A percentile compares a stretch with the other conserved stretches of the same genome.
Conservation (phyloP, 805 yeast species). For the Trichomonascus vanleenenianus region DNA sequence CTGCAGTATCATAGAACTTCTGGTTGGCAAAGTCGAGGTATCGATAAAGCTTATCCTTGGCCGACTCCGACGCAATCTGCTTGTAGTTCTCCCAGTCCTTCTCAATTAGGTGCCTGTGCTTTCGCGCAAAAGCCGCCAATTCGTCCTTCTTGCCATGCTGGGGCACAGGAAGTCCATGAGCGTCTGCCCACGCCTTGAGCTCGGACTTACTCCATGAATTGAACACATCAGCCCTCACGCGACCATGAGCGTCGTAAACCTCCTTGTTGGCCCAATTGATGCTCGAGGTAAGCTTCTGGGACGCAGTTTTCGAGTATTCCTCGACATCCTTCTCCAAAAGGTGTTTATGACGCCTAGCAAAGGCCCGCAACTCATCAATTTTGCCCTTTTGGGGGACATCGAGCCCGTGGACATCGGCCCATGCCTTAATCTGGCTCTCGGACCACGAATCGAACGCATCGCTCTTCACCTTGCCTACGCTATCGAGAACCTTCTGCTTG, state of each 20-base stretch:
- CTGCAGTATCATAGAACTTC: slow-evolving; percentile 29
- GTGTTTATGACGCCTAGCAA: slow-evolving; percentile 27
- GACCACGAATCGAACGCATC: slow-evolving; percentile 35
- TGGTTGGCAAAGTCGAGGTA: slow-evolving; percentile 27
- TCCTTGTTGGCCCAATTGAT: slow-evolving; percentile 25
- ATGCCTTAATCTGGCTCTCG: slow-evolving; percentile 33
- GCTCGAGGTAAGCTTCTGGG: no score
- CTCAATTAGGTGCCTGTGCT: slow-evolving; percentile 27
- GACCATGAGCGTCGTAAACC: slow-evolving; percentile 31
- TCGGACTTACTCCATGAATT: slow-evolving; percentile 36
- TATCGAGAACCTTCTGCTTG: slow-evolving; percentile 29
- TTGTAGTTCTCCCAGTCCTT: slow-evolving; percentile 14
- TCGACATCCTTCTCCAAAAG: slow-evolving; percentile 21
- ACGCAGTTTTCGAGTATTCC: slow-evolving; percentile 9
- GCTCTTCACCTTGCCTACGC: slow-evolving; percentile 30
- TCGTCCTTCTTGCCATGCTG: slow-evolving; percentile 15
- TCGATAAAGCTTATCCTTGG: slow-evolving; percentile 27
- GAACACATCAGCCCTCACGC: slow-evolving; percentile 29
- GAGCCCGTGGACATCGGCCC: slow-evolving; percentile 35
- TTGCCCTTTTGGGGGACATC: slow-evolving; percentile 15
- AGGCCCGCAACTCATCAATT: slow-evolving; percentile 17
- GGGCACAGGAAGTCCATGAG: slow-evolving; percentile 27
- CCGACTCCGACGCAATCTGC: not conserved
- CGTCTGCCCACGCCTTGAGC: slow-evolving; percentile 36
- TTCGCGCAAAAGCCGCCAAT: slow-evolving; percentile 22